Evolutionary conservation across 331 rosid species (phyloP).

Genomic region (Pyracantha coccinea): DNA sequence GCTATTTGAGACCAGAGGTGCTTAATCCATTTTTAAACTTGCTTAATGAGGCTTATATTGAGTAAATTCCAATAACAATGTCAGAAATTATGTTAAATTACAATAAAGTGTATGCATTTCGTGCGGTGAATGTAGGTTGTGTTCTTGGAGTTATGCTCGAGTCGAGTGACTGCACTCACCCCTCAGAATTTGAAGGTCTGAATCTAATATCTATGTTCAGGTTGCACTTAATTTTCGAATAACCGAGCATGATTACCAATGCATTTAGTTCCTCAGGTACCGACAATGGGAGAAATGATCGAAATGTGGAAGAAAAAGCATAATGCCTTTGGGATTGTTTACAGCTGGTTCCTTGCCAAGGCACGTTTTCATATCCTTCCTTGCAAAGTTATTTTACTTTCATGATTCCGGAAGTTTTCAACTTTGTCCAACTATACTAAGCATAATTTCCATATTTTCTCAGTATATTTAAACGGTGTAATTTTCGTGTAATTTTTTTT

Average conservation of each 20-base stretch:
- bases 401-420: not conserved
- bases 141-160: conserved; percentile 80
- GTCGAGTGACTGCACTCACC: conserved; percentile 64
- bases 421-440: conserved; percentile 1
- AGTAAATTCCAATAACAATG: not conserved
- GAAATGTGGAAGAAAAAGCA: conserved; percentile 74
- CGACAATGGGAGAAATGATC: conserved; percentile 70
- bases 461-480: not conserved
- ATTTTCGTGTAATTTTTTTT: conserved; percentile 13
- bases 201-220: not conserved
- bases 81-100: conserved; percentile 3
- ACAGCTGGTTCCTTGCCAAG: conserved; percentile 97
- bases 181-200: conserved; percentile 77
- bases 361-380: conserved; percentile 34
- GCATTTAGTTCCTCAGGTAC: conserved; percentile 51
- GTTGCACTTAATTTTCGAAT: not conserved
- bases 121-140: conserved; percentile 49
- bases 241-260: not conserved
- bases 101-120: not conserved
- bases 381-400: not conserved
- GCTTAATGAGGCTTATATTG: not conserved
- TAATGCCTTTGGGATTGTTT: conserved; percentile 68
- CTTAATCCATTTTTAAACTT: conserved; percentile 12
- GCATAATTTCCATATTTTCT: not conserved
- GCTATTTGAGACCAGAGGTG: conserved; percentile 79